Evolutionary conservation across 2,329 filamentous ascomycete species (phyloP).

Genomic region (Pleomassaria siparia): DNA sequence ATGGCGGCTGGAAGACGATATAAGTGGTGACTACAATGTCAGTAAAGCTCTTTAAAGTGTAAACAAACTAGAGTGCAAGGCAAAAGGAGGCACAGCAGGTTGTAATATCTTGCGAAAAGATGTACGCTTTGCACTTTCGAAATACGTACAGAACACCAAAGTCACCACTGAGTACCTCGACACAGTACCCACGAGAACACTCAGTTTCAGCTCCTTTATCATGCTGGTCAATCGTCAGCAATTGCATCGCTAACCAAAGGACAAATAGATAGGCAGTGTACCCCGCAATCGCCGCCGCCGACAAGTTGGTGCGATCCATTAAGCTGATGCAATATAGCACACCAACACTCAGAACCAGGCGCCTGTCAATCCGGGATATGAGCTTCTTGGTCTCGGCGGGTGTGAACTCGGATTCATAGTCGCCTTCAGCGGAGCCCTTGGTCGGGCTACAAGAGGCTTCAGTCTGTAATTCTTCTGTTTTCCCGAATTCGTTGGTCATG

Average conservation of each 20-base stretch:
- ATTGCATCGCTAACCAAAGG: slow-evolving; percentile 5
- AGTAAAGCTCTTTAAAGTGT: no score
- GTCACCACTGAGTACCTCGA: slow-evolving; percentile 61
- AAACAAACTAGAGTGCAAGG: no score
- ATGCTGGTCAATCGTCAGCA: slow-evolving; percentile 33
- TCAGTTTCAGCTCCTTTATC: slow-evolving; percentile 40
- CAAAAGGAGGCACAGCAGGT: no score
- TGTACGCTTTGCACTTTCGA: no score
- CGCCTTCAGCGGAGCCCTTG: slow-evolving; percentile 22
- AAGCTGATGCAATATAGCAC: slow-evolving; percentile 73
- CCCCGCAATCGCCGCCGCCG: slow-evolving; percentile 72
- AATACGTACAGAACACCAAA: slow-evolving; percentile 50
- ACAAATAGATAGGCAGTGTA: slow-evolving; percentile 24
- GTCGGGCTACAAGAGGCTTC: slow-evolving; percentile 20
- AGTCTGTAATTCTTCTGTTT: slow-evolving; percentile 23
- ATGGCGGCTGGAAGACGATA: slow-evolving; percentile 45
- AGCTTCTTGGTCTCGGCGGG: slow-evolving; percentile 66
- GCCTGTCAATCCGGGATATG: slow-evolving; percentile 66
- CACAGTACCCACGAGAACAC: slow-evolving; percentile 27
- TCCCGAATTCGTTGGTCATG: slow-evolving; percentile 31
- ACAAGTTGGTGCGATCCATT: slow-evolving; percentile 79
- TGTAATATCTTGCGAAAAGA: no score
- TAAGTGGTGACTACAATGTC: slow-evolving; percentile 49
- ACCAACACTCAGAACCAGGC: slow-evolving; percentile 51
- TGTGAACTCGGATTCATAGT: slow-evolving; percentile 51